Percentiles rank a stretch among this genome's conserved stretches.
Evolutionary conservation across 768 basidiomycete genomes (phyloP).

Genomic region (Mycena olivaceomarginata): DNA sequence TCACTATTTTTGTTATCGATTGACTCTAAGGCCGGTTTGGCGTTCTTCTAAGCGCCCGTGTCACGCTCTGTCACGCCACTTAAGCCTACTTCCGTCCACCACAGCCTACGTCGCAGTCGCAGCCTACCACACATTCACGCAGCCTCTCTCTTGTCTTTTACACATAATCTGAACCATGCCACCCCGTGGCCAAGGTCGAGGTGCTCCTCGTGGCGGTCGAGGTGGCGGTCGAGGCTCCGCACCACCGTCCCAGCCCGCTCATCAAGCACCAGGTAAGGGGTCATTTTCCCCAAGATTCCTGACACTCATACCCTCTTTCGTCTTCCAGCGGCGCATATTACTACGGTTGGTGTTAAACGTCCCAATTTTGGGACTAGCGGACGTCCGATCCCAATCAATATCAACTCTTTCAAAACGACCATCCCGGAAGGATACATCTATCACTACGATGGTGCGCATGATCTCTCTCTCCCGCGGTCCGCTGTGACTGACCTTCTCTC

Average conservation of each 20-base stretch:
- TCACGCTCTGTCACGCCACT: neutral
- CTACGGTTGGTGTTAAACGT: conserved; percentile 70
- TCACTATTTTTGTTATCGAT: neutral
- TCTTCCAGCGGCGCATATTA: conserved; percentile 30
- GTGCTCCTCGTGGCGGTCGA: conserved; percentile 1
- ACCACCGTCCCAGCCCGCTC: neutral
- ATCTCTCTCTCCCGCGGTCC: neutral
- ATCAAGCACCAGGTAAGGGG: conserved; percentile 13
- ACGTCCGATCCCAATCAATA: conserved; percentile 49
- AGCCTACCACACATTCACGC: neutral
- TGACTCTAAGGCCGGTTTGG: no score
- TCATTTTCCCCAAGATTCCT: no score
- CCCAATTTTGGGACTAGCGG: conserved; percentile 68
- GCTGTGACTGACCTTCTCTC: conserved; percentile 25
- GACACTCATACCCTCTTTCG: neutral
- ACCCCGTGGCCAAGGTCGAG: conserved; percentile 19
- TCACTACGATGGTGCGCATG: conserved; percentile 73
- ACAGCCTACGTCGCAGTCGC: neutral
- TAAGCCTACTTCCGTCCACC: neutral
- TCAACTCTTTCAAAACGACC: conserved; percentile 67
- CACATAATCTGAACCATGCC: neutral
- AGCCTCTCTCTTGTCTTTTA: neutral
- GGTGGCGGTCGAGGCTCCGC: conserved; percentile 1
- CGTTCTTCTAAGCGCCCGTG: neutral
- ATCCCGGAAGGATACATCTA: conserved; percentile 68